Evolutionary conservation across 2,329 filamentous ascomycete genomes (phyloP).

Genomic region (Colletotrichum lini): DNA sequence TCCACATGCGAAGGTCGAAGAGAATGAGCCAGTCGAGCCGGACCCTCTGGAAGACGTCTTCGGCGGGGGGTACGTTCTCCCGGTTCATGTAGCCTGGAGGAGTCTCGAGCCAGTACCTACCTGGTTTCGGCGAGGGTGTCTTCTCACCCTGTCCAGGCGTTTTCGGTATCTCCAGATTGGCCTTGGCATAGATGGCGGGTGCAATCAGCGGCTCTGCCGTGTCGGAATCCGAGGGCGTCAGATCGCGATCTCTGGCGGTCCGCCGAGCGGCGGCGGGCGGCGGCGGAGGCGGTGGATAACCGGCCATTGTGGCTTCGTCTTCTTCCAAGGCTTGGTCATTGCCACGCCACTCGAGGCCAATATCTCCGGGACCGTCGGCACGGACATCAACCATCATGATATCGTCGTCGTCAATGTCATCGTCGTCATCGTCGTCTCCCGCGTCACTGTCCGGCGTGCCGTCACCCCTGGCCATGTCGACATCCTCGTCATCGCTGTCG

Average conservation of each 20-base stretch:
- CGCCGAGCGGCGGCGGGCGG: constrained; percentile 64
- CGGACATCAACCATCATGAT: constrained; percentile 71
- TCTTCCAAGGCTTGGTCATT: constrained; percentile 79
- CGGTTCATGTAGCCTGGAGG: constrained; percentile 77
- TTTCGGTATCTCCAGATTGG: constrained; percentile 82
- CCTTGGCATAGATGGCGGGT: constrained; percentile 73
- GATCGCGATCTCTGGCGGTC: constrained; percentile 66
- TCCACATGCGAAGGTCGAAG: constrained; percentile 97
- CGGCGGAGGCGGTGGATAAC: constrained; percentile 76
- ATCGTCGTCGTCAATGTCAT: constrained; percentile 67
- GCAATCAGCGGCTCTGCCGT: constrained; percentile 78
- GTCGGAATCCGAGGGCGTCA: constrained; percentile 81
- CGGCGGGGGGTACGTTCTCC: constrained; percentile 77
- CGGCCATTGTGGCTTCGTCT: constrained; percentile 83
- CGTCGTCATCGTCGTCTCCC: constrained; percentile 54
- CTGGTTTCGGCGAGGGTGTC: constrained; percentile 71
- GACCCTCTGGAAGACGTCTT: constrained; percentile 91
- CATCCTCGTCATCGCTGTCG: constrained; percentile 53
- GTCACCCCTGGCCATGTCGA: constrained; percentile 44
- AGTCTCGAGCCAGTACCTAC: constrained; percentile 89
- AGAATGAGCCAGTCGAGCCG: constrained; percentile 94
- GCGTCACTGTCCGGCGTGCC: constrained; percentile 40
- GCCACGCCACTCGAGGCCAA: constrained; percentile 66
- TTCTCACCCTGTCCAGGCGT: constrained; percentile 76
- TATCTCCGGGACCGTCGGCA: constrained; percentile 59